Conservation (phyloP, 169 alveolate species). For the Cryptosporidium ryanae region DNA sequence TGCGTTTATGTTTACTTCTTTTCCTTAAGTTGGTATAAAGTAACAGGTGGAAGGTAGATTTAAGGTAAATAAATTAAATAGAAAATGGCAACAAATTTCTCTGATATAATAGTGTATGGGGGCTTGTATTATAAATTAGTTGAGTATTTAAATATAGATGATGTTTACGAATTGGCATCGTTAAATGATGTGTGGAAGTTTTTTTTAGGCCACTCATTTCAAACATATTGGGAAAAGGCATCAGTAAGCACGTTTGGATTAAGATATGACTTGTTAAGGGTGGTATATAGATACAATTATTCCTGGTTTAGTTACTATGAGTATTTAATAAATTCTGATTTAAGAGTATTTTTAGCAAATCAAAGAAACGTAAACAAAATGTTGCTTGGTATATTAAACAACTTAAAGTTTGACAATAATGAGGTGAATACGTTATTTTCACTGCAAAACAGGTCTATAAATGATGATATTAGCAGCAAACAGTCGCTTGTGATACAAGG, state of each 20-base stretch:
- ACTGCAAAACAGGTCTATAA: constrained; percentile 1
- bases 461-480: neutral
- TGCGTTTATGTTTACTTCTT: neutral
- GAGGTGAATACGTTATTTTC: constrained; percentile 10
- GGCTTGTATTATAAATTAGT: constrained; percentile 35
- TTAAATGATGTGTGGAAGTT: constrained; percentile 36
- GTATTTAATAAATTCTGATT: constrained; percentile 22
- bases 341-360: constrained; percentile 13
- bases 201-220: constrained; percentile 25
- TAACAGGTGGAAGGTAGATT: constrained; percentile 16
- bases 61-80: neutral
- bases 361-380: constrained; percentile 23
- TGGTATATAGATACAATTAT: neutral
- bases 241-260: constrained; percentile 28
- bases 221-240: constrained; percentile 49
- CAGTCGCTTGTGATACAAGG: neutral
- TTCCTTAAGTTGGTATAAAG: constrained; percentile 6
- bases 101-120: constrained; percentile 7
- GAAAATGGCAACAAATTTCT: neutral
- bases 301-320: constrained; percentile 41
- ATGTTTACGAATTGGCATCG: constrained; percentile 37
- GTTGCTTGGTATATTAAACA: neutral
- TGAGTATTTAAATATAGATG: constrained; percentile 35
- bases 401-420: constrained; percentile 8
- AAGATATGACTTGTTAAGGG: constrained; percentile 17